Percentiles rank a stretch among this genome's conserved stretches.
Conservation (phyloP, 2,329 filamentous ascomycete species). For the Drechslerella dactyloides region DNA sequence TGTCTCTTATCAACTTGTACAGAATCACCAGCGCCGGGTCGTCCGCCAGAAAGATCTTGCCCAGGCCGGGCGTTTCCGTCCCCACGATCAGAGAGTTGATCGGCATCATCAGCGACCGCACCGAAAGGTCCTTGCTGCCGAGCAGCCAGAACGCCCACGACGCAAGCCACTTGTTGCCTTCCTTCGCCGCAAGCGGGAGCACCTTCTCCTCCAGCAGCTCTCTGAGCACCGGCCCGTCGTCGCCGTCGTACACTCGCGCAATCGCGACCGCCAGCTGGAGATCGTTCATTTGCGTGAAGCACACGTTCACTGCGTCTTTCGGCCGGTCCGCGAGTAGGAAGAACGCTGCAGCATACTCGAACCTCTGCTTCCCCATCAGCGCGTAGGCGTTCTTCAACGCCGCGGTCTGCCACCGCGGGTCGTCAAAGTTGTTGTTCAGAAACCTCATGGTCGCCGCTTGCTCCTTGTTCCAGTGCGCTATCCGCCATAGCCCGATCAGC, state of each 20-base stretch:
- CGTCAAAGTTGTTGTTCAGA: constrained; percentile 86
- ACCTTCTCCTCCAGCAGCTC: constrained; percentile 80
- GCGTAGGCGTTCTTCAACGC: constrained; percentile 97
- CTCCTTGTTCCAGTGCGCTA: constrained; percentile 87
- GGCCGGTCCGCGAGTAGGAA: constrained; percentile 88
- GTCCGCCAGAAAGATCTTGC: constrained; percentile 82
- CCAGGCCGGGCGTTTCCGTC: constrained; percentile 69
- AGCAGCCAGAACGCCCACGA: constrained; percentile 97
- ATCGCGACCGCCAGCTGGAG: constrained; percentile 88
- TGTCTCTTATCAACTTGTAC: constrained; percentile 82
- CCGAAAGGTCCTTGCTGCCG: constrained; percentile 78
- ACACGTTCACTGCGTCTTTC: constrained; percentile 83
- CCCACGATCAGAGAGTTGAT: constrained; percentile 73
- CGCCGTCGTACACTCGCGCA: constrained; percentile 84
- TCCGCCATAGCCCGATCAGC: constrained; percentile 89
- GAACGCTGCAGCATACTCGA: constrained; percentile 94
- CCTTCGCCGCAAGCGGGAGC: constrained; percentile 74
- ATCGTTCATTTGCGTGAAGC: constrained; percentile 85
- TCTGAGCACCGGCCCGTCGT: constrained; percentile 74
- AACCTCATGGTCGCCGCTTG: constrained; percentile 79
- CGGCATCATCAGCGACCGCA: constrained; percentile 83
- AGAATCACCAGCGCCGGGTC: constrained; percentile 87
- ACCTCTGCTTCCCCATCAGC: constrained; percentile 84
- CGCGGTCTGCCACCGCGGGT: constrained; percentile 83
- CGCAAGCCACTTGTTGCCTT: constrained; percentile 90